Conservation (phyloP, 202 grass and related monocot species). For the Sporobolus alterniflorus region DNA sequence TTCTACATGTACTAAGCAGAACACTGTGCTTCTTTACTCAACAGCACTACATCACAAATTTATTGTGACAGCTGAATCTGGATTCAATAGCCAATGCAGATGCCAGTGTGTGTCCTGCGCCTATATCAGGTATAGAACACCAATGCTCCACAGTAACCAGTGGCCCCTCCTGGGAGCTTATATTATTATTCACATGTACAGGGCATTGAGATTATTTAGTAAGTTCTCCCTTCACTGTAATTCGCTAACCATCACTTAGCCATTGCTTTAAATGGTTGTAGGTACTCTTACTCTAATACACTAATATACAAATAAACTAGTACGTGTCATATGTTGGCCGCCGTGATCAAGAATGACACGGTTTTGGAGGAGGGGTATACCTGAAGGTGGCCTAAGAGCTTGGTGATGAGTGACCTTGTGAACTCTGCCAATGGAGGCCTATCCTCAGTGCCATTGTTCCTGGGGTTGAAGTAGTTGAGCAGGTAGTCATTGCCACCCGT, state of each 20-base stretch:
- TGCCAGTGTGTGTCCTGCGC: neutral
- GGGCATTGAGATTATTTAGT: neutral
- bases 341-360: neutral
- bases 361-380: slow-evolving; percentile 9
- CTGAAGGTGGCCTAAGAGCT: slow-evolving; percentile 55
- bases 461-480: slow-evolving; percentile 58
- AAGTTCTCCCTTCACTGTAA: neutral
- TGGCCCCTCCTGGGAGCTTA: too few relatives aligned
- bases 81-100: neutral
- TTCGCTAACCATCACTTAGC: neutral
- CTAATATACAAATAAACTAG: too few relatives aligned
- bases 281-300: too few relatives aligned
- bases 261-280: neutral
- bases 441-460: neutral
- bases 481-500: slow-evolving; percentile 70
- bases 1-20: too few relatives aligned
- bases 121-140: neutral
- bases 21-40: too few relatives aligned
- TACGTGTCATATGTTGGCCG: neutral
- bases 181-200: neutral
- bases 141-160: slow-evolving; percentile 1
- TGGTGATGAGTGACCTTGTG: slow-evolving; percentile 41
- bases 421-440: slow-evolving; percentile 32
- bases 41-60: too few relatives aligned
- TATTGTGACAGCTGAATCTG: too few relatives aligned